Percentiles rank a stretch among this genome's conserved stretches.
These are phyloP conservation scores for Ogataea polymorpha DNA, from an alignment of 805 yeast species.

Conservation along the genomic window DNA sequence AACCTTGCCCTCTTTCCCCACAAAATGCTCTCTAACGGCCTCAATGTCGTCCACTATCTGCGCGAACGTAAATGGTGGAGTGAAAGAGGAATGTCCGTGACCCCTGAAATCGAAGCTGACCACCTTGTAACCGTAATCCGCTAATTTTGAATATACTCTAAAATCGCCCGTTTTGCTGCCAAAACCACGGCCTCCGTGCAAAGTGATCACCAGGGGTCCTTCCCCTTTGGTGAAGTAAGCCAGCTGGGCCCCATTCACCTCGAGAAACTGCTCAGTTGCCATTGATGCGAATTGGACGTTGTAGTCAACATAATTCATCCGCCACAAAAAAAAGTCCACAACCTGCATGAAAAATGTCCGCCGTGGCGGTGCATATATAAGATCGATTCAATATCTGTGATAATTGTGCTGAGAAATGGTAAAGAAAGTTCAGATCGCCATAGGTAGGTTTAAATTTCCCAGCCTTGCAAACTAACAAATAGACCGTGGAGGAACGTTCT, in stretches of 20 bases:
- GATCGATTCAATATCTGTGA: neutral
- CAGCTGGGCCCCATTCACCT: constrained; percentile 16
- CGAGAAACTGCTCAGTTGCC: constrained; percentile 8
- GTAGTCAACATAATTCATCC: neutral
- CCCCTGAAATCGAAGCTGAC: constrained; percentile 27
- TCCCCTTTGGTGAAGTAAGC: constrained; percentile 18
- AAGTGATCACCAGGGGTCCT: constrained; percentile 21
- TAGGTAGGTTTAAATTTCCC: constrained; percentile 5
- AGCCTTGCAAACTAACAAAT: neutral
- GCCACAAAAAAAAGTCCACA: neutral
- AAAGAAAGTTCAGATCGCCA: constrained; percentile 12
- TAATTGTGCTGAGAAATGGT: neutral
- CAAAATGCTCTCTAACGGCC: constrained; percentile 15
- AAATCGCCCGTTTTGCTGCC: constrained; percentile 24
- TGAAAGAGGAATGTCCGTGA: constrained; percentile 22
- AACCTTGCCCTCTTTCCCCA: constrained; percentile 12
- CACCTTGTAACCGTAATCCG: constrained; percentile 20
- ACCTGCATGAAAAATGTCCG: constrained; percentile 8
- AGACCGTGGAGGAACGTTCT: constrained; percentile 43
- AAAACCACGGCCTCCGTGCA: constrained; percentile 28
- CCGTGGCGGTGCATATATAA: constrained; percentile 4
- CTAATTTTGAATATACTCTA: constrained; percentile 19
- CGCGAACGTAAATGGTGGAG: constrained; percentile 22
- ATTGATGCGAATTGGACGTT: neutral
- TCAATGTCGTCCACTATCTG: constrained; percentile 26